These are phyloP conservation scores for Naganishia vaughanmartiniae DNA, from an alignment of 768 basidiomycete species.

Conservation along the genomic window DNA sequence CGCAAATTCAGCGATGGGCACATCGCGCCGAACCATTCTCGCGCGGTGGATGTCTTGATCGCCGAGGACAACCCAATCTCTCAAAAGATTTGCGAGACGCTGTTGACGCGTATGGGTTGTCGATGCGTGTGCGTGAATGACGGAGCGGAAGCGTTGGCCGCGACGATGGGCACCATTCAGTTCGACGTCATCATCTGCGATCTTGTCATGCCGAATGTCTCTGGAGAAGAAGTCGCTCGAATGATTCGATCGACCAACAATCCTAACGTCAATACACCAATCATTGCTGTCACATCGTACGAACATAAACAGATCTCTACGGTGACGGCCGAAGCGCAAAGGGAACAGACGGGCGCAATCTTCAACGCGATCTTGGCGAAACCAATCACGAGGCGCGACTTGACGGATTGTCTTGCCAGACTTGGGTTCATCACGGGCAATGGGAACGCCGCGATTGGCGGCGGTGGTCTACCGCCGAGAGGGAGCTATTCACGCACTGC, in stretches of 20 bases:
- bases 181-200: slow-evolving; percentile 97
- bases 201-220: slow-evolving; percentile 91
- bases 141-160: slow-evolving; percentile 93
- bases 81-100: slow-evolving; percentile 92
- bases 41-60: slow-evolving; percentile 86
- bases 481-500: neutral
- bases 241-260: slow-evolving; percentile 97
- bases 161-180: slow-evolving; percentile 96
- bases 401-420: slow-evolving; percentile 73
- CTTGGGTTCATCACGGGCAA: slow-evolving; percentile 63
- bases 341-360: slow-evolving; percentile 40
- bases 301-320: slow-evolving; percentile 41
- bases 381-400: slow-evolving; percentile 81
- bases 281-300: slow-evolving; percentile 52
- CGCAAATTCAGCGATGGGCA: slow-evolving; percentile 17
- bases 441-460: neutral
- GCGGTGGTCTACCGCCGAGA: neutral
- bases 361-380: slow-evolving; percentile 65
- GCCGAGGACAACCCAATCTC: slow-evolving; percentile 99
- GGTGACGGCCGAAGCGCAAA: slow-evolving; percentile 24
- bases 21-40: slow-evolving; percentile 51
- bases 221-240: slow-evolving; percentile 91
- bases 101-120: slow-evolving; percentile 89
- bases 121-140: slow-evolving; percentile 92
- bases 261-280: slow-evolving; percentile 89